Base-by-base conservation (phyloP, 495 filamentous ascomycete genomes). In the Annulohypoxylon bovei region DNA sequence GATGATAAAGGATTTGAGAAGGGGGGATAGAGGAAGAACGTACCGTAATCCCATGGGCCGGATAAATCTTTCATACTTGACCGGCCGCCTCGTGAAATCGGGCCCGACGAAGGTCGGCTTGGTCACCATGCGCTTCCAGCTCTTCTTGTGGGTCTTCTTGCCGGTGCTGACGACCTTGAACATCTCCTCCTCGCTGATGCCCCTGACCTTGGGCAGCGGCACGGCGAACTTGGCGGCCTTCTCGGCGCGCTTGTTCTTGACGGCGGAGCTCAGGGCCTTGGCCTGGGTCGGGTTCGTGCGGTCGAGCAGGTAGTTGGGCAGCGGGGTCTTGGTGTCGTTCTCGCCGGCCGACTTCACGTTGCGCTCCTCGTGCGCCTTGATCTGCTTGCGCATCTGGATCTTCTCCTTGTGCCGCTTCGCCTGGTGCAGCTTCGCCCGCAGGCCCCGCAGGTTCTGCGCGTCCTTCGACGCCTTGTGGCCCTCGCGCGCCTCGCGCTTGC, bases 331-430 rank as follows among this genome's bases (percentile, higher is more conserved):
- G 67, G 89, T 89, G 20, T 92, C 90, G 80, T 91, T 89, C 70
- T 89, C 87, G n/a, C 88, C 87, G n/a, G 88, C 84, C n/a, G 92
- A 90, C 81, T 97, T 96, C 85, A 98, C 89, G 76, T 96, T 96
- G 80, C 92, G 90, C 85, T 98, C 92, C 79, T 99, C 95, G 83
- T 95, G 91, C 63, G 91, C 90, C 80, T 91, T 91, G 87, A 99
- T 97, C 74, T 89, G 85, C 88, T 99, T 98, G 81, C 92, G 91
- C 92, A 99, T 95, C 88, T 98, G 94, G 79, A 99, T 98, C 90
- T 99, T 99, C 83, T 98, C 92, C 75, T 91, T 88, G 81, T 94
- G 93, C 40, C 95, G 88, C 87, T 95, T 92, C 85, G 97, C 92
- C 79, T 93, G 91, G 85, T 97, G 92, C 75, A 97, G 86, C 85